A percentile compares a stretch with the other conserved stretches of the same genome.
phyloP scores from a whole-genome alignment of 768 basidiomycete species.

The Russula earlei region DNA sequence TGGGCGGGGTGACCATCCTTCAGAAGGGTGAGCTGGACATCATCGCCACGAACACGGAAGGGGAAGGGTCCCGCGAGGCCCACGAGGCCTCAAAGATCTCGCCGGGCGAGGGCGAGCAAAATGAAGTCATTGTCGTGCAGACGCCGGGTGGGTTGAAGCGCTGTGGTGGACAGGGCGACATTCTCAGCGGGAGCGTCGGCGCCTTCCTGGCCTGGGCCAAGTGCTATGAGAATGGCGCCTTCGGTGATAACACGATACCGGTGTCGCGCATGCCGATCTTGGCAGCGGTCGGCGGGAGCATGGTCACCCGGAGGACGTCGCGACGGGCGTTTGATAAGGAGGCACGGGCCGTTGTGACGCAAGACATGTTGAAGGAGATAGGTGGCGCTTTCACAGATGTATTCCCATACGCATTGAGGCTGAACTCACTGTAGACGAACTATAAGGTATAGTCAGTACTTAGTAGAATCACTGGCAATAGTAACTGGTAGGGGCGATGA shows the following conservation, averaged over 20 bases:
- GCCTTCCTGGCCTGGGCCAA: conserved; percentile 92
- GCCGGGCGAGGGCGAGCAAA: conserved; percentile 28
- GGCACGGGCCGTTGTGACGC: conserved; percentile 67
- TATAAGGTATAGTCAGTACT: background rate
- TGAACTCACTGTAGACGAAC: no score
- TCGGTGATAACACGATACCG: conserved; percentile 49
- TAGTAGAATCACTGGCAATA: no score
- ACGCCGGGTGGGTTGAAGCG: conserved; percentile 77
- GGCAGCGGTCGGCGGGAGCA: conserved; percentile 77
- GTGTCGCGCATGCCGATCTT: conserved; percentile 68
- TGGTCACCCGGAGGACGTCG: conserved; percentile 82
- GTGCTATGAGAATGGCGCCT: conserved; percentile 80
- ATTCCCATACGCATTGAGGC: conserved; percentile 42
- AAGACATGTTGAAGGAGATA: conserved; percentile 38
- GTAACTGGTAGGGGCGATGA: background rate
- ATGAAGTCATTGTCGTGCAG: conserved; percentile 51
- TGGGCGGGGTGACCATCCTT: conserved; percentile 85
- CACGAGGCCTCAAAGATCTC: conserved; percentile 31
- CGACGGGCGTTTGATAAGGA: conserved; percentile 63
- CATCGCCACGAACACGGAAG: conserved; percentile 68
- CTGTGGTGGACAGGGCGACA: conserved; percentile 95
- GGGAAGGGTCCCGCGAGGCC: conserved; percentile 34
- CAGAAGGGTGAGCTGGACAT: conserved; percentile 82
- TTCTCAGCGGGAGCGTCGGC: conserved; percentile 81
- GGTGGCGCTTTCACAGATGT: conserved; percentile 63